These are phyloP conservation scores for Candida qinlingensis DNA, from an alignment of 805 yeast genomes.

Conservation along the genomic window DNA sequence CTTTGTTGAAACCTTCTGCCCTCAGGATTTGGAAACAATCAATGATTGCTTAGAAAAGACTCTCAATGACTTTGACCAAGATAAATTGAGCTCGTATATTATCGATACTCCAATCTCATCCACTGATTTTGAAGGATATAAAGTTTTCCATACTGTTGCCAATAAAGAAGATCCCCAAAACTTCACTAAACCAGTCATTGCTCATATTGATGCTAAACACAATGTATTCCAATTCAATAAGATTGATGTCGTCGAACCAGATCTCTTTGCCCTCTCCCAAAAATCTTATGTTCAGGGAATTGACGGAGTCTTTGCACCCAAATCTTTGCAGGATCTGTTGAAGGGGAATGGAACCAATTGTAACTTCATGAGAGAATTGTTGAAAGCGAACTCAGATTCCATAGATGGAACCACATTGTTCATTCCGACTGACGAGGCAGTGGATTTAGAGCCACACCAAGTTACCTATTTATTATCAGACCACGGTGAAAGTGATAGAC, in stretches of 20 bases:
- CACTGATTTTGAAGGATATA: slow-evolving; percentile 8
- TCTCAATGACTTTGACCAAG: slow-evolving; percentile 5
- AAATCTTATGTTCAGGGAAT: slow-evolving; percentile 66
- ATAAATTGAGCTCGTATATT: slow-evolving; percentile 13
- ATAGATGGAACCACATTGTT: slow-evolving; percentile 37
- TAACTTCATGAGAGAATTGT: not conserved
- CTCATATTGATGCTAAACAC: slow-evolving; percentile 13
- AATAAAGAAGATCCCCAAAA: slow-evolving; percentile 10
- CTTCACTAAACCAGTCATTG: slow-evolving; percentile 27
- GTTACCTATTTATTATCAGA: slow-evolving; percentile 35
- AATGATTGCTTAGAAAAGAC: not conserved
- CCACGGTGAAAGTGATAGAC: slow-evolving; percentile 28
- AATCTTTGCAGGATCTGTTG: slow-evolving; percentile 31
- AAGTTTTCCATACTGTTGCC: slow-evolving; percentile 12
- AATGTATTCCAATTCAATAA: slow-evolving; percentile 31
- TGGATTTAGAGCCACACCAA: slow-evolving; percentile 38
- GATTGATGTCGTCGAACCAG: slow-evolving; percentile 49
- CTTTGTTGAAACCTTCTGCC: slow-evolving; percentile 32
- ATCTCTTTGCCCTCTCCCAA: slow-evolving; percentile 55
- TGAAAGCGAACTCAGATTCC: not conserved
- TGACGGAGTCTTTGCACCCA: slow-evolving; percentile 36
- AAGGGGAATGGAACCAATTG: not conserved
- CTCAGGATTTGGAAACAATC: not conserved
- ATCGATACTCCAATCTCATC: slow-evolving; percentile 11
- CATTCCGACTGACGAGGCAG: slow-evolving; percentile 39